Conservation (phyloP, 2,329 filamentous ascomycete genomes). For the Penicillium griseofulvum region DNA sequence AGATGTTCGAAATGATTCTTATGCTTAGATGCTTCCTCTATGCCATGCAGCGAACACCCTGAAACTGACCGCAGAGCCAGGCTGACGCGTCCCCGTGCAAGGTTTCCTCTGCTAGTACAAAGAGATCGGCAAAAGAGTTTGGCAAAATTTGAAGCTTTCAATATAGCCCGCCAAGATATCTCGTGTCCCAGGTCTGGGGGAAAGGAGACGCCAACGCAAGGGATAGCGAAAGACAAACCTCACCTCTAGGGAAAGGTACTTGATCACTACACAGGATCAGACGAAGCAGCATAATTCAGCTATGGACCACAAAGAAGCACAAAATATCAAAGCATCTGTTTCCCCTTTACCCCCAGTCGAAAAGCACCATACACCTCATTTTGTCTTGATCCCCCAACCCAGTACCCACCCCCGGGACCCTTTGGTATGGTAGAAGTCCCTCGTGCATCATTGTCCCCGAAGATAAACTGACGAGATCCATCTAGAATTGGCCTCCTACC, state of each 20-base stretch:
- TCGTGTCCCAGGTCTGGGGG: not conserved
- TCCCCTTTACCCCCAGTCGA: not conserved
- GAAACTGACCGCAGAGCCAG: not conserved
- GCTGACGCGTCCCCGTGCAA: conserved; percentile 4
- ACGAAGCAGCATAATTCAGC: not conserved
- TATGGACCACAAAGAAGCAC: conserved; percentile 8
- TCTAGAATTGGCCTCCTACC: conserved; percentile 35
- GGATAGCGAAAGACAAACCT: not conserved
- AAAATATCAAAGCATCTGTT: conserved; percentile 7
- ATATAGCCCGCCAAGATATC: conserved; percentile 1
- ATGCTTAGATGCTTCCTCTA: not conserved
- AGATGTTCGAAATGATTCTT: not conserved
- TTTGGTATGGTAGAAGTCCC: conserved; percentile 25
- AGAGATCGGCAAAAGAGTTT: conserved; percentile 2
- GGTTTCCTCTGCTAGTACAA: not conserved
- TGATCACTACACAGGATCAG: not conserved
- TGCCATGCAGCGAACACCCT: not conserved
- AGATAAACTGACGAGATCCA: not conserved
- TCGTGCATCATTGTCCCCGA: not conserved
- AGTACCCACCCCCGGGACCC: conserved; percentile 35
- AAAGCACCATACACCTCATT: conserved; percentile 5
- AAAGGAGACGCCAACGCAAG: not conserved
- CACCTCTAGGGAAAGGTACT: too few species aligned
- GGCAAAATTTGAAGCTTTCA: not conserved
- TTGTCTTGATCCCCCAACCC: conserved; percentile 42